A percentile compares a stretch with the other conserved stretches of the same genome.
phyloP scores from a whole-genome alignment of 352 stramenopile genomes.

The Globisporangium orthogonon region DNA sequence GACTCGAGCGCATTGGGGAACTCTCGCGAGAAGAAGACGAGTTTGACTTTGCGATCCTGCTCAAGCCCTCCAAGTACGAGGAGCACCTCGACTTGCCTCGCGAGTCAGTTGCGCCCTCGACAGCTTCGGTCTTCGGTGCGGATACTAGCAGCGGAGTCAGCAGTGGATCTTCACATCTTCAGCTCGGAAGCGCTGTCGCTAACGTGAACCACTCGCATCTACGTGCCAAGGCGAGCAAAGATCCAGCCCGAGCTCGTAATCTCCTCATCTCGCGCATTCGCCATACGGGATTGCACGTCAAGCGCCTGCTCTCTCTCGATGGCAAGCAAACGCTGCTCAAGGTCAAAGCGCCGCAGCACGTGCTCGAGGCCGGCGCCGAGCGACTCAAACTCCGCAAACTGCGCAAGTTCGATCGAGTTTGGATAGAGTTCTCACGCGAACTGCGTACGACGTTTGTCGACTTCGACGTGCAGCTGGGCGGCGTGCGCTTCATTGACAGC shows the following conservation, averaged over 20 bases:
- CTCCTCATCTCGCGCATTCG: conserved; percentile 55
- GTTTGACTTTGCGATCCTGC: conserved; percentile 81
- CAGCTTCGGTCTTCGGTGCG: neutral
- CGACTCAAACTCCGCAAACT: conserved; percentile 59
- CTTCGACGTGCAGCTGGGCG: conserved; percentile 32
- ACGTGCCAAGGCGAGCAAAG: conserved; percentile 1
- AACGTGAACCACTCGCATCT: conserved; percentile 4
- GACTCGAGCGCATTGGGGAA: conserved; percentile 40
- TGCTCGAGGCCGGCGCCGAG: conserved; percentile 68
- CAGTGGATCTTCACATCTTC: neutral
- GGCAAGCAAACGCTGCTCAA: conserved; percentile 75
- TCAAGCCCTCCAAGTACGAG: conserved; percentile 69
- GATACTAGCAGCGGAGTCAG: too few species aligned
- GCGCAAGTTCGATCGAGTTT: conserved; percentile 60
- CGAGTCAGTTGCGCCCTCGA: neutral
- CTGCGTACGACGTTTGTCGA: conserved; percentile 63
- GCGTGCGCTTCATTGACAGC: conserved; percentile 65
- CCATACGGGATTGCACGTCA: conserved; percentile 56
- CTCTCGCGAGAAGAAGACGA: conserved; percentile 65
- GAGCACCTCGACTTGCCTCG: conserved; percentile 36
- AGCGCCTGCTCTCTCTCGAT: conserved; percentile 66
- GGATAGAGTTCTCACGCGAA: conserved; percentile 74
- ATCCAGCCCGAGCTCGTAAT: conserved; percentile 18
- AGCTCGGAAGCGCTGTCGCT: conserved; percentile 2
- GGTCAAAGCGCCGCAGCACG: conserved; percentile 53